phyloP scores from a whole-genome alignment of 1,284 basidiomycete species.

The Violaceomyces palustris region DNA sequence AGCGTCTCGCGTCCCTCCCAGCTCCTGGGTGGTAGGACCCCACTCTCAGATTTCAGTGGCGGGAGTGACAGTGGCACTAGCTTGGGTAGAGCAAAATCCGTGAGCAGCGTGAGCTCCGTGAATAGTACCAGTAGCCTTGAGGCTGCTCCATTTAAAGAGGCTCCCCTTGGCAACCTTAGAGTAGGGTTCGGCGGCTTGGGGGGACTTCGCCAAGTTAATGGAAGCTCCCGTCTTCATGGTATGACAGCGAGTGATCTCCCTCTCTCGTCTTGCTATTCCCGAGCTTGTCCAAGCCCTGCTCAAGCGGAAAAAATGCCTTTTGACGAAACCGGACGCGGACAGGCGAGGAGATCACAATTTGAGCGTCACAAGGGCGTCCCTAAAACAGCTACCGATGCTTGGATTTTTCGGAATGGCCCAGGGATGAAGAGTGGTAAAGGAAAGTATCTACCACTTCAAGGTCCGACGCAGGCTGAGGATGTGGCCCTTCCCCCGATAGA shows the following conservation, averaged over 20 bases:
- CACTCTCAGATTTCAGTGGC: not conserved
- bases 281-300: slow-evolving; percentile 1
- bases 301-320: not conserved
- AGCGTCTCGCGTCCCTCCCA: not conserved
- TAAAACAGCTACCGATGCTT: slow-evolving; percentile 30
- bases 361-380: slow-evolving; percentile 28
- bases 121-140: slow-evolving; percentile 50
- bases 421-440: slow-evolving; percentile 24
- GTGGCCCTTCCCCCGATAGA: not conserved
- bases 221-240: not conserved
- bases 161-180: slow-evolving; percentile 45
- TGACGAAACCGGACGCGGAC: not conserved
- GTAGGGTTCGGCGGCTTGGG: slow-evolving; percentile 20
- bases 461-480: not conserved
- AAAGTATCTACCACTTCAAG: not conserved
- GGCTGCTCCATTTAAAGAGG: slow-evolving; percentile 47
- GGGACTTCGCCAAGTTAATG: not conserved
- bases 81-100: slow-evolving; percentile 45
- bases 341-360: not conserved
- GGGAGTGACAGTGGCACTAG: slow-evolving; percentile 14
- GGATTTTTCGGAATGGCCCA: slow-evolving; percentile 48
- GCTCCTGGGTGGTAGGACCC: not conserved
- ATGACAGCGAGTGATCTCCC: not conserved
- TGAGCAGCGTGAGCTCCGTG: slow-evolving; percentile 44
- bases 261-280: slow-evolving; percentile 1